Percentiles rank a stretch among this genome's conserved stretches.
Conservation (phyloP, 768 basidiomycete genomes). For the Suillus sp. region DNA sequence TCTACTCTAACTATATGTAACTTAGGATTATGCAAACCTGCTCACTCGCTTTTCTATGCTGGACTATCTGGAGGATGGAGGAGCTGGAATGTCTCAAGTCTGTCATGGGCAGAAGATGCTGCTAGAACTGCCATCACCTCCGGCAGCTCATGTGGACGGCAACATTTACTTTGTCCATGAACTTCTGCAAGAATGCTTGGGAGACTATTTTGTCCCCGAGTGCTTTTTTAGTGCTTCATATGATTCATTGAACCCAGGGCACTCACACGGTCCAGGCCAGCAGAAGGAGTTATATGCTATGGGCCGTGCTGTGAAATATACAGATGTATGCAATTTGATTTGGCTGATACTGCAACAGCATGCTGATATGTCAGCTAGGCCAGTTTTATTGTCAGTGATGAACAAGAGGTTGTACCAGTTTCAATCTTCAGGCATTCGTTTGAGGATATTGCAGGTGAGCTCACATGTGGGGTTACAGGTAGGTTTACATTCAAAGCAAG, state of each 20-base stretch:
- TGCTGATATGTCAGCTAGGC: background rate
- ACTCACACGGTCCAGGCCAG: background rate
- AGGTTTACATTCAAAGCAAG: background rate
- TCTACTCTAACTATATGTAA: background rate
- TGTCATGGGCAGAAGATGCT: constrained; percentile 19
- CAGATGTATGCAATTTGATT: constrained; percentile 5
- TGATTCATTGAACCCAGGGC: background rate
- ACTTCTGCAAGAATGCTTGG: constrained; percentile 12
- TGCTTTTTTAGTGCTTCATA: constrained; percentile 12
- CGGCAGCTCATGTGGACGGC: constrained; percentile 11
- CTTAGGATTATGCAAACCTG: constrained; percentile 5
- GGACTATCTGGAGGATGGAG: constrained; percentile 16
- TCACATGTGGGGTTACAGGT: constrained; percentile 12
- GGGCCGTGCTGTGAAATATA: constrained; percentile 10
- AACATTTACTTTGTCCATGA: constrained; percentile 17
- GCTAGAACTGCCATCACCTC: constrained; percentile 10
- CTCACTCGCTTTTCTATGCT: constrained; percentile 11
- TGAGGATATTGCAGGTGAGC: background rate
- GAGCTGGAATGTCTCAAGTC: constrained; percentile 13
- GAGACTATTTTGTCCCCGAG: constrained; percentile 15
- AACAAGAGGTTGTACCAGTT: constrained; percentile 8
- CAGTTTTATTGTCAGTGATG: constrained; percentile 11
- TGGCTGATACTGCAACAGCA: background rate
- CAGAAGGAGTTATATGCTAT: constrained; percentile 1
- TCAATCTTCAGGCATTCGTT: constrained; percentile 10